Conservation (phyloP, 192 early-diverging fungal genomes). For the Backusella liffmaniae region DNA sequence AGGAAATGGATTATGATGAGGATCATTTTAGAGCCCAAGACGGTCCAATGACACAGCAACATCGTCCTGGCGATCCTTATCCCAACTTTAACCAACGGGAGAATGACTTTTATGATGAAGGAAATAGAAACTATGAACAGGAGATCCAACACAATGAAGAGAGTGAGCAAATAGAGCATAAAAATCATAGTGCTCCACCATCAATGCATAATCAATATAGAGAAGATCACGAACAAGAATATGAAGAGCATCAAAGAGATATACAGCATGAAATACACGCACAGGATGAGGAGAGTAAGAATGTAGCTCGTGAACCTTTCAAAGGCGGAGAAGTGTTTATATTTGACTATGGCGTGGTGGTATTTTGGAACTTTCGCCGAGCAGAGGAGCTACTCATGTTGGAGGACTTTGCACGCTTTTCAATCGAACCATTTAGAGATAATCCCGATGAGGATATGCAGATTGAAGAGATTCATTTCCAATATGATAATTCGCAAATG, state of each 20-base stretch:
- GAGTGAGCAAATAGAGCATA: neutral
- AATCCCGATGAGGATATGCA: slow-evolving; percentile 53
- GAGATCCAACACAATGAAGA: neutral
- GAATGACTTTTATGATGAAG: neutral
- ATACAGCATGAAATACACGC: neutral
- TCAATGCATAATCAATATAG: neutral
- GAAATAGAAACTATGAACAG: neutral
- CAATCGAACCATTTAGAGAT: slow-evolving; percentile 40
- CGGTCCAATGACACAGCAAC: neutral
- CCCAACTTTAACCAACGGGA: neutral
- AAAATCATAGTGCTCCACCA: neutral
- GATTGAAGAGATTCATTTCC: slow-evolving; percentile 79
- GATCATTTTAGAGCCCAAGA: slow-evolving; percentile 23
- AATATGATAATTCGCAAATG: slow-evolving; percentile 63
- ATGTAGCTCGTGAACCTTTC: slow-evolving; percentile 23
- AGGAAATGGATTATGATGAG: slow-evolving; percentile 33
- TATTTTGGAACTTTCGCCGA: slow-evolving; percentile 59
- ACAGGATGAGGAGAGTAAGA: neutral
- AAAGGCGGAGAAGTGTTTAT: slow-evolving; percentile 58
- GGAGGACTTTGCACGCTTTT: slow-evolving; percentile 42
- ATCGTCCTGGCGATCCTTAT: slow-evolving; percentile 15
- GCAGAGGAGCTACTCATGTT: slow-evolving; percentile 52
- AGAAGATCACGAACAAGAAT: neutral
- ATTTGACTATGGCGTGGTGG: slow-evolving; percentile 58
- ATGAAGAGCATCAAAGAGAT: neutral